phyloP scores from a whole-genome alignment of 2,329 filamentous ascomycete genomes.

The Penicillium sp. region DNA sequence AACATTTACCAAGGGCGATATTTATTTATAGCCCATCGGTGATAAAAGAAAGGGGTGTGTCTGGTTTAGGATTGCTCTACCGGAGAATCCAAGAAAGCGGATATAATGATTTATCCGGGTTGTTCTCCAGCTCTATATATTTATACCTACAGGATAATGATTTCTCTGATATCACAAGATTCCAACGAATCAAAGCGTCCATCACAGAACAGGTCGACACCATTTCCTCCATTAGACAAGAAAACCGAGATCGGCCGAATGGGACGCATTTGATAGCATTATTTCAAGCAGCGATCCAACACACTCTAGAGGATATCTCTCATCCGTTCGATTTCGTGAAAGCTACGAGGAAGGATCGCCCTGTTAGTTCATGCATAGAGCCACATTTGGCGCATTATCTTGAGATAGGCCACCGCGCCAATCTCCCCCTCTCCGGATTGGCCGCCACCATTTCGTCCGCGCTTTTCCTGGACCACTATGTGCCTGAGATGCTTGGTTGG shows the following conservation, averaged over 20 bases:
- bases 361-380: not conserved
- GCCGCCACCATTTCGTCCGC: constrained; percentile 14
- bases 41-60: not conserved
- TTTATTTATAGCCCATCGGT: not conserved
- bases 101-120: not conserved
- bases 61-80: not conserved
- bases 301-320: not conserved
- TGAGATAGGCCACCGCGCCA: constrained; percentile 1
- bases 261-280: not conserved
- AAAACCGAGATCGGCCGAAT: not conserved
- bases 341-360: constrained; percentile 9
- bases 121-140: not conserved
- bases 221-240: not conserved
- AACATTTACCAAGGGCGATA: constrained; percentile 2
- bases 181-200: not conserved
- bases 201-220: not conserved
- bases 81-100: not conserved
- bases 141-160: not conserved
- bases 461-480: constrained; percentile 24
- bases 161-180: constrained; percentile 1
- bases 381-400: constrained; percentile 14
- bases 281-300: constrained; percentile 3
- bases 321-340: constrained; percentile 8
- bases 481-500: constrained; percentile 16
- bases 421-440: not conserved